A percentile compares a stretch with the other conserved stretches of the same genome.
Evolutionary conservation across 192 early-diverging fungal genomes (phyloP).

Genomic region (Helicostylum pulchrum): DNA sequence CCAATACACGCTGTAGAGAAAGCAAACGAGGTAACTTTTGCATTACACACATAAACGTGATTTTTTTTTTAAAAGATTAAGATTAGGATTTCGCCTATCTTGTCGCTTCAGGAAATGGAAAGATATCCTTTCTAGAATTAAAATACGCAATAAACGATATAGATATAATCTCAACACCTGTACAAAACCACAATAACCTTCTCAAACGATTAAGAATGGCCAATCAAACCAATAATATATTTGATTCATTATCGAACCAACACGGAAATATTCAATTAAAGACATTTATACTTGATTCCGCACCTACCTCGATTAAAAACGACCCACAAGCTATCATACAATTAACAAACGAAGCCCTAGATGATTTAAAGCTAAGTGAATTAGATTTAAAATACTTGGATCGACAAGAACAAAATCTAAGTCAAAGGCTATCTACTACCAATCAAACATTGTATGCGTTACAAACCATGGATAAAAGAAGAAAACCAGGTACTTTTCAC

Average conservation of each 20-base stretch:
- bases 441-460: slow-evolving; percentile 13
- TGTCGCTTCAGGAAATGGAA: slow-evolving; percentile 9
- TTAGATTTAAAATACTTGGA: neutral
- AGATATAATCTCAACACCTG: neutral
- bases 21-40: neutral
- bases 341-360: neutral
- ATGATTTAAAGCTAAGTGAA: slow-evolving; percentile 8
- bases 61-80: neutral
- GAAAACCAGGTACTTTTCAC: neutral
- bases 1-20: slow-evolving; percentile 3
- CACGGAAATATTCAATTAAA: neutral
- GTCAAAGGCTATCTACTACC: neutral
- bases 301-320: neutral
- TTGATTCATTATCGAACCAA: too few relatives aligned
- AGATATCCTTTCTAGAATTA: neutral
- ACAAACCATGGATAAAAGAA: neutral
- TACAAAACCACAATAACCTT: neutral
- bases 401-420: neutral
- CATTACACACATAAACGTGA: neutral
- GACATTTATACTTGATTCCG: neutral
- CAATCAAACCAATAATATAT: too few relatives aligned
- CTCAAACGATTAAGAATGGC: too few relatives aligned
- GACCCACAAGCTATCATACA: neutral
- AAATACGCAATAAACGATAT: neutral
- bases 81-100: slow-evolving; percentile 2